Evolutionary conservation across 73 alveolate species (phyloP).

Genomic region (Symbiodinium pilosum): DNA sequence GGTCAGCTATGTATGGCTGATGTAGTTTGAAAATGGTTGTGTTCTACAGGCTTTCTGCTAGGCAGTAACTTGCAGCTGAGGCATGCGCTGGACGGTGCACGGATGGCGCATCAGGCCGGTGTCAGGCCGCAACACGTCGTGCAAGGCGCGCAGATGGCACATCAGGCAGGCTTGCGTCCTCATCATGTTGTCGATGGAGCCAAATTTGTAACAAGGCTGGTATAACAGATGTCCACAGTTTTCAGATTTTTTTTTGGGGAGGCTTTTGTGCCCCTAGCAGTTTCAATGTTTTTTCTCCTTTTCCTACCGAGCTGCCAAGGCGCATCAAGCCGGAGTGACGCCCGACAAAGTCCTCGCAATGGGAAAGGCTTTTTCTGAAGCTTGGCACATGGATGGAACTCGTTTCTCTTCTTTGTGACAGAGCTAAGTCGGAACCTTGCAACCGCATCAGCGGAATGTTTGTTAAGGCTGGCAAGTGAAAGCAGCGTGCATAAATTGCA

Average conservation of each 20-base stretch:
- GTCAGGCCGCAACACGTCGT: slow-evolving; percentile 83
- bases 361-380: slow-evolving; percentile 46
- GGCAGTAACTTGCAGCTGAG: not conserved
- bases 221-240: not conserved
- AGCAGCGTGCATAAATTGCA: too few species aligned
- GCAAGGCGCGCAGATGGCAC: slow-evolving; percentile 92
- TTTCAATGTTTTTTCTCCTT: not conserved
- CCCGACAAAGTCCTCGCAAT: slow-evolving; percentile 75
- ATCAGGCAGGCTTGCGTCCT: slow-evolving; percentile 76
- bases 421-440: too few species aligned
- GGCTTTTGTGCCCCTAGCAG: not conserved
- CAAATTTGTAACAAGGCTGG: not conserved
- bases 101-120: slow-evolving; percentile 91
- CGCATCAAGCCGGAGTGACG: slow-evolving; percentile 79
- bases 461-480: too few species aligned
- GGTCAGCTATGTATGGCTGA: too few species aligned
- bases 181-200: slow-evolving; percentile 84
- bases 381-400: not conserved
- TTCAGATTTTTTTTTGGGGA: not conserved
- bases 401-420: not conserved
- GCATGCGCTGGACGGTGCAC: slow-evolving; percentile 68
- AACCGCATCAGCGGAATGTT: too few species aligned
- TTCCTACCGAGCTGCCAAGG: not conserved
- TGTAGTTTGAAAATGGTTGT: too few species aligned
- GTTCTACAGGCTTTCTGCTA: too few species aligned